Base-by-base conservation (phyloP, 2,329 filamentous ascomycete species). In the Phyllosticta citriasiana region DNA sequence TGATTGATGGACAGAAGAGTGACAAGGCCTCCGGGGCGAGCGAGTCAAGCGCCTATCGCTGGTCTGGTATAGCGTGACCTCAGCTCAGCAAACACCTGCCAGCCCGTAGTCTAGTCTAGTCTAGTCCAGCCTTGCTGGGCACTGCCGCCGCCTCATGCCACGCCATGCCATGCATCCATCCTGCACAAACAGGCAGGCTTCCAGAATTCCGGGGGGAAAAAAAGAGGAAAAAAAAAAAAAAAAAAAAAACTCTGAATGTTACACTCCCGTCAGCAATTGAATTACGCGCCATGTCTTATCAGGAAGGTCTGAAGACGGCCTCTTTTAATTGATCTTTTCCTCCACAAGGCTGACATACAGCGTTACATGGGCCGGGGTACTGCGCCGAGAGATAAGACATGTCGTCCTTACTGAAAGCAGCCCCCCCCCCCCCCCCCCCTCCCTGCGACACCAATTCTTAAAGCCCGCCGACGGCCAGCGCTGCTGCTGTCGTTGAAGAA, bases 231-330 rank as follows among this genome's bases (percentile, higher is more conserved):
- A n/a, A n/a, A n/a, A n/a, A n/a, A n/a, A n/a, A n/a, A n/a, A n/a
- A n/a, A n/a, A n/a, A n/a, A n/a, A n/a, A 22, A 60, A 60, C 33
- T 14, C 9, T 40, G 8, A 9, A 30, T 19, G 14, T 47, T 52
- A 9, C 19, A 24, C 52, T 50, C 33, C 24, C 16, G 19, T 47
- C 56, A 51, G 53, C 57, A 51, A 55, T 60, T 5, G 35, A 55
- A 60, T 60, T 55, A 55, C 35, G 58, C 58, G 50, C 58, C 55
- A 55, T 51, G 53, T 53, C 53, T 60, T 60, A 60, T 60, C 58
- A 51, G 58, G 58, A 55, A 60, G 58, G 58, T 60, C 58, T 55
- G 35, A 33, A 53, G 25, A 51, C 57, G 24, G 47, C 27, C 57
- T 19, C 30, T 19, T 12, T 14, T n/a, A 30, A 30, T 30, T 30